Conservation (phyloP, 2,329 filamentous ascomycete species). For the Aureobasidium uvarum region DNA sequence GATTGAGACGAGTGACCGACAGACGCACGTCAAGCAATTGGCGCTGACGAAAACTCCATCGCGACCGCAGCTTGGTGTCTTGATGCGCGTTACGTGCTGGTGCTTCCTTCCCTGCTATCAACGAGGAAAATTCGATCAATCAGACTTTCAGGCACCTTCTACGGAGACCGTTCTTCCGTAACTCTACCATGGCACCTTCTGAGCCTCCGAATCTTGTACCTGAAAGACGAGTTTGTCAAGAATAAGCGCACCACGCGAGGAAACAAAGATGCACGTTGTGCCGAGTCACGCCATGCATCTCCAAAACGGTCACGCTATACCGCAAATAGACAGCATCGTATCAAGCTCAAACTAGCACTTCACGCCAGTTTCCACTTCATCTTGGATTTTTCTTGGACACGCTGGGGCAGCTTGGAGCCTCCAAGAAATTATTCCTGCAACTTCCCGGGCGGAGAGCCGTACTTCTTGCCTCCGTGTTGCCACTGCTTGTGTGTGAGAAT, state of each 20-base stretch:
- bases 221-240: background rate
- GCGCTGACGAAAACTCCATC: background rate
- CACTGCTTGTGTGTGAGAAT: background rate
- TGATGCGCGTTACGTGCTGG: background rate
- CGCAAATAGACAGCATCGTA: background rate
- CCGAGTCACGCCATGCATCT: conserved; percentile 1
- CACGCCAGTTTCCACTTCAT: conserved; percentile 17
- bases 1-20: too few species aligned
- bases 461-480: conserved; percentile 2
- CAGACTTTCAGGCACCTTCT: background rate
- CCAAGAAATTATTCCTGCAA: conserved; percentile 12
- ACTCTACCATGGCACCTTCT: background rate
- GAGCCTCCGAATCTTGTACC: background rate
- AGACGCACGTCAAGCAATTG: background rate
- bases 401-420: conserved; percentile 2
- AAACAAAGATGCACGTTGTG: background rate
- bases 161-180: background rate
- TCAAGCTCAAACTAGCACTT: conserved; percentile 11
- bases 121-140: background rate
- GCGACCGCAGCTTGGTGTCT: background rate
- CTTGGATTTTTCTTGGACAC: conserved; percentile 13
- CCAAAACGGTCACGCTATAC: background rate
- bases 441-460: conserved; percentile 27
- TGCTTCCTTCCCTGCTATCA: background rate
- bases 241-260: background rate